A percentile compares a stretch with the other conserved stretches of the same genome.
Conservation (phyloP, 257 asterid species). For the Solanum bukasovii region DNA sequence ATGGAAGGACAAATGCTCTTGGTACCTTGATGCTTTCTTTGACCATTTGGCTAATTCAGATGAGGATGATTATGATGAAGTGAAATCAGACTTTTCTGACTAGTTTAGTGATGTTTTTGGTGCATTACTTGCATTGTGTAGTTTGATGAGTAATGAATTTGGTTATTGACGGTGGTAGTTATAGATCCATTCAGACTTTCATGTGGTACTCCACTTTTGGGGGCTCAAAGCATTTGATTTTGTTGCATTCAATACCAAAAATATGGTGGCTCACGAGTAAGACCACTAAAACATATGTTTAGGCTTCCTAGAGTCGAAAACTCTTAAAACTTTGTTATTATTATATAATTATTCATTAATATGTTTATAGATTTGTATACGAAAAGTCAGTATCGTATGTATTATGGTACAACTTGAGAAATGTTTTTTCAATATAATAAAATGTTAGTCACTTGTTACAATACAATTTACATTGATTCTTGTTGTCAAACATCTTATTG, state of each 20-base stretch:
- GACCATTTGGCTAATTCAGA: slow-evolving; percentile 8
- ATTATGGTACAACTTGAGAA: background rate
- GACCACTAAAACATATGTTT: background rate
- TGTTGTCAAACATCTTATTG: background rate
- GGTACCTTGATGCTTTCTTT: slow-evolving; percentile 20
- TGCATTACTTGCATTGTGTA: background rate
- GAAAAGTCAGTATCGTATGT: background rate
- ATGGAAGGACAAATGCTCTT: slow-evolving; percentile 16
- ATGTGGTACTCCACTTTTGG: background rate
- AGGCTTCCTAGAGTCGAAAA: background rate
- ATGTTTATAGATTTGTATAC: background rate
- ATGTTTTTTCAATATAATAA: background rate
- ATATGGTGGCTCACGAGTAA: background rate
- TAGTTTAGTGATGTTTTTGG: background rate
- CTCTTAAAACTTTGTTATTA: background rate
- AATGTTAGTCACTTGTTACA: background rate
- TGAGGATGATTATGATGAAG: background rate
- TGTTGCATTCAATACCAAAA: background rate
- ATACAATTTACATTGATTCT: background rate
- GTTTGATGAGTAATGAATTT: background rate
- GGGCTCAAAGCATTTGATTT: background rate
- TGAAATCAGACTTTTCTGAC: background rate
- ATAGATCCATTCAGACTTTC: background rate
- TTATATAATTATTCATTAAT: background rate
- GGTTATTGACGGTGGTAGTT: background rate